phyloP scores from a whole-genome alignment of 2,329 filamentous ascomycete species.

The Curvularia verruculosa region DNA sequence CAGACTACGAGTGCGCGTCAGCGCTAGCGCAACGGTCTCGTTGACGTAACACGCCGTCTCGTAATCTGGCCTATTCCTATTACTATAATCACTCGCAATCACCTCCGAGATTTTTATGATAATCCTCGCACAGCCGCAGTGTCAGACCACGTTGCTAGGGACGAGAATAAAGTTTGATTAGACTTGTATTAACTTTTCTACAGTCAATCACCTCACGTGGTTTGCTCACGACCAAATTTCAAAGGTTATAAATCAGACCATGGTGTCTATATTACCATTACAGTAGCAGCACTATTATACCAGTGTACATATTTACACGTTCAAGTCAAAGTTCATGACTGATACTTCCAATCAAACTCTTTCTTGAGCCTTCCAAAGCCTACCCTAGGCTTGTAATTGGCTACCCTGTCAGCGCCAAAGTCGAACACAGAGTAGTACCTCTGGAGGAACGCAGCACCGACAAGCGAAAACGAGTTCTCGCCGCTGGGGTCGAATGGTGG shows the following conservation, averaged over 20 bases:
- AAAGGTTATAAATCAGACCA: no score
- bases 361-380: slow-evolving; percentile 30
- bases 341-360: slow-evolving; percentile 22
- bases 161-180: neutral
- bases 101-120: neutral
- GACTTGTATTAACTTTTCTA: neutral
- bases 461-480: slow-evolving; percentile 9
- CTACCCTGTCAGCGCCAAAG: slow-evolving; percentile 22
- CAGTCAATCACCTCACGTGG: no score
- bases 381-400: slow-evolving; percentile 20
- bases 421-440: slow-evolving; percentile 23
- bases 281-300: neutral
- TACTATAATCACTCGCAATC: neutral
- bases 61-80: neutral
- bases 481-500: slow-evolving; percentile 23
- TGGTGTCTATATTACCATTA: no score
- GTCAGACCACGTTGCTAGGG: neutral
- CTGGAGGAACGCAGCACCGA: slow-evolving; percentile 20
- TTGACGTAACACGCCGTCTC: slow-evolving; percentile 2
- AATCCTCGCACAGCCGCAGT: neutral
- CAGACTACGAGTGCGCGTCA: slow-evolving; percentile 22
- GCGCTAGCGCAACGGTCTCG: slow-evolving; percentile 17
- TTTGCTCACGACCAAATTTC: no score
- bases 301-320: neutral
- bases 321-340: neutral